These are phyloP conservation scores for Phytophthora pseudosyringae DNA, from an alignment of 352 stramenopile species.

Conservation along the genomic window DNA sequence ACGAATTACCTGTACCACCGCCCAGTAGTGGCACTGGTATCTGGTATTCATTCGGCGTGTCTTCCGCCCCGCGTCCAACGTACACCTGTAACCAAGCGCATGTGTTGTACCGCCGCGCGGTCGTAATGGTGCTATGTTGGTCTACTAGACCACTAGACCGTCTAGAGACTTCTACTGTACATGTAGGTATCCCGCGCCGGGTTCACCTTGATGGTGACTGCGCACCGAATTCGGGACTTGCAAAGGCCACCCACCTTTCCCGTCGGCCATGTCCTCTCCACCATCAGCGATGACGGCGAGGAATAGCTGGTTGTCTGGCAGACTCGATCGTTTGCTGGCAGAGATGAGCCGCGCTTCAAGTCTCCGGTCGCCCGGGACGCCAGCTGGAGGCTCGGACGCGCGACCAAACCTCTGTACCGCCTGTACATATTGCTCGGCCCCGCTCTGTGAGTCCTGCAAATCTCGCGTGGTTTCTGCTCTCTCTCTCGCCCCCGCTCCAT, in stretches of 20 bases:
- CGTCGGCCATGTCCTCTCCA: slow-evolving; percentile 1
- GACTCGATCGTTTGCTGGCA: slow-evolving; percentile 7
- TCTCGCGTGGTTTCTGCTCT: slow-evolving; percentile 39
- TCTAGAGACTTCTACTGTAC: not conserved
- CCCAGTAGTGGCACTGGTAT: slow-evolving; percentile 12
- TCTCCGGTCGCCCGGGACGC: slow-evolving; percentile 17
- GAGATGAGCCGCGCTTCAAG: slow-evolving; percentile 30
- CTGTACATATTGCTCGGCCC: slow-evolving; percentile 8
- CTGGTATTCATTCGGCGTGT: slow-evolving; percentile 23
- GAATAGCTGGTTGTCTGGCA: slow-evolving; percentile 6
- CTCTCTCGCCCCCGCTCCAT: slow-evolving; percentile 37
- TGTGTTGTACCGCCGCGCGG: slow-evolving; percentile 1
- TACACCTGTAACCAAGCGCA: slow-evolving; percentile 1
- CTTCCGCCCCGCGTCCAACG: slow-evolving; percentile 24
- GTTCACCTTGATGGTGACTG: slow-evolving; percentile 8
- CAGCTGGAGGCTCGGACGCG: slow-evolving; percentile 36
- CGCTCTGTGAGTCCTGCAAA: slow-evolving; percentile 26
- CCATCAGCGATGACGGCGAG: not conserved
- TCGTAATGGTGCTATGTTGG: not conserved
- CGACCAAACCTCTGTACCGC: slow-evolving; percentile 27
- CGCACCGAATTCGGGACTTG: slow-evolving; percentile 27
- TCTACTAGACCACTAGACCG: too few species aligned
- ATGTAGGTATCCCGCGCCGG: not conserved
- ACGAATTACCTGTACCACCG: not conserved
- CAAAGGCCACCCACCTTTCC: slow-evolving; percentile 15